A percentile compares a stretch with the other conserved stretches of the same genome.
Evolutionary conservation across 768 basidiomycete genomes (phyloP).

Genomic region (Lyophyllum shimeji): DNA sequence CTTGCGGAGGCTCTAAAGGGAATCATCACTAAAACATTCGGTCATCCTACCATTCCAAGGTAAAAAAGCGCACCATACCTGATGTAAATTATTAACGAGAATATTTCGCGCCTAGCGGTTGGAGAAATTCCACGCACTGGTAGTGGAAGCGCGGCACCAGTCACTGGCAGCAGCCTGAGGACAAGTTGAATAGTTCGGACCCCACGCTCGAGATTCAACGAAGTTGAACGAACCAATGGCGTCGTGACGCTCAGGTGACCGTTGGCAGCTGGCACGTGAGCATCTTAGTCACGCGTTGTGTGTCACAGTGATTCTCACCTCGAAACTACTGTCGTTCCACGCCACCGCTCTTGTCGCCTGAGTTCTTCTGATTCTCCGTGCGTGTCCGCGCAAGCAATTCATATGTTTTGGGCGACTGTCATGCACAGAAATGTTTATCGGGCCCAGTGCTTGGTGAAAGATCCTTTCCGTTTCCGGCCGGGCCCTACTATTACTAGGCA

Average conservation of each 20-base stretch:
- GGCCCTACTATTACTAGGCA: not conserved
- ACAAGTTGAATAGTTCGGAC: no score
- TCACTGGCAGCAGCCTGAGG: no score
- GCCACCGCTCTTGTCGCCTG: no score
- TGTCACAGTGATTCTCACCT: not conserved
- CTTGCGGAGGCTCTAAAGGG: conserved; percentile 24
- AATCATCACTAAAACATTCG: conserved; percentile 19
- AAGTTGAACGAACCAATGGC: no score
- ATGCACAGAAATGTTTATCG: not conserved
- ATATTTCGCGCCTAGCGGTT: not conserved
- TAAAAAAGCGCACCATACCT: not conserved
- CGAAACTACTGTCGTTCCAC: no score
- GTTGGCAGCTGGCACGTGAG: not conserved
- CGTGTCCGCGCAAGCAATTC: not conserved
- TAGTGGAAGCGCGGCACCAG: no score
- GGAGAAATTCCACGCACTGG: not conserved
- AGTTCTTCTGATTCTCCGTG: not conserved
- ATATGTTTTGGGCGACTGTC: not conserved
- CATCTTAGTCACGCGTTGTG: not conserved
- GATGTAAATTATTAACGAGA: not conserved
- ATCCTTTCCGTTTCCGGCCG: not conserved
- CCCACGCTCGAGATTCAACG: no score
- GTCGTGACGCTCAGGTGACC: not conserved
- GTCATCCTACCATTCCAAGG: not conserved
- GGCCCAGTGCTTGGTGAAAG: not conserved